Percentiles rank a stretch among this genome's conserved stretches.
These are phyloP conservation scores for Vararia minispora DNA, from an alignment of 768 basidiomycete species.

Conservation along the genomic window DNA sequence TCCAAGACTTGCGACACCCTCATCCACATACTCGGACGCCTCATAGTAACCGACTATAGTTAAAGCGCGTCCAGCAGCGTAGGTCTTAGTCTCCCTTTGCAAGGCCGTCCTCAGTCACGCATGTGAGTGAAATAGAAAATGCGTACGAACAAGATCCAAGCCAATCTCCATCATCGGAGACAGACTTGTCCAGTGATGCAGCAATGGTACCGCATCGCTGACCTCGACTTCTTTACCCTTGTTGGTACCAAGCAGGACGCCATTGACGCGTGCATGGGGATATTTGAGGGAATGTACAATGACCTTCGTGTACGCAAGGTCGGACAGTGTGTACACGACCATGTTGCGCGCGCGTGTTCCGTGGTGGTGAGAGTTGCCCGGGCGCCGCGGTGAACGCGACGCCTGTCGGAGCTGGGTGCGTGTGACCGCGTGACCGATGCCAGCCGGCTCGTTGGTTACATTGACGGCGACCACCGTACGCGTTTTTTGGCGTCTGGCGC, in stretches of 20 bases:
- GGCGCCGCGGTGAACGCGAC: too few species aligned
- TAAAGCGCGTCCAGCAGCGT: conserved; percentile 43
- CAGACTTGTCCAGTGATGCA: conserved; percentile 79
- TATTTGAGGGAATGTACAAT: conserved; percentile 75
- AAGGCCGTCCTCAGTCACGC: too few species aligned
- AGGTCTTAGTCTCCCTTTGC: conserved; percentile 37
- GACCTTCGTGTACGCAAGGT: conserved; percentile 60
- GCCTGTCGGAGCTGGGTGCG: too few species aligned
- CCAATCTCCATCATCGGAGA: conserved; percentile 85
- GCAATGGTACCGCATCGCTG: conserved; percentile 60
- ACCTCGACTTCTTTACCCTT: conserved; percentile 30
- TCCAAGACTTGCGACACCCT: conserved; percentile 52
- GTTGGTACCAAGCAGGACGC: conserved; percentile 58
- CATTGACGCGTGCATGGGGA: conserved; percentile 65
- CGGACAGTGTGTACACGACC: conserved; percentile 39
- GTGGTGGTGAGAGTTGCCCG: too few species aligned
- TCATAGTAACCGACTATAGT: conserved; percentile 68
- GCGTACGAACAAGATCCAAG: conserved; percentile 49
- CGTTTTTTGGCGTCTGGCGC: too few species aligned
- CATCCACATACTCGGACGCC: conserved; percentile 53
- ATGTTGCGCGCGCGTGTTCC: too few species aligned
- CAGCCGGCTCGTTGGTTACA: too few species aligned
- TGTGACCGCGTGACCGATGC: too few species aligned
- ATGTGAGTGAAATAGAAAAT: background rate
- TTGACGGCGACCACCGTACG: too few species aligned